Evolutionary conservation across 2,329 filamentous ascomycete genomes (phyloP).

Genomic region (Microdochium trichocladiopsis): DNA sequence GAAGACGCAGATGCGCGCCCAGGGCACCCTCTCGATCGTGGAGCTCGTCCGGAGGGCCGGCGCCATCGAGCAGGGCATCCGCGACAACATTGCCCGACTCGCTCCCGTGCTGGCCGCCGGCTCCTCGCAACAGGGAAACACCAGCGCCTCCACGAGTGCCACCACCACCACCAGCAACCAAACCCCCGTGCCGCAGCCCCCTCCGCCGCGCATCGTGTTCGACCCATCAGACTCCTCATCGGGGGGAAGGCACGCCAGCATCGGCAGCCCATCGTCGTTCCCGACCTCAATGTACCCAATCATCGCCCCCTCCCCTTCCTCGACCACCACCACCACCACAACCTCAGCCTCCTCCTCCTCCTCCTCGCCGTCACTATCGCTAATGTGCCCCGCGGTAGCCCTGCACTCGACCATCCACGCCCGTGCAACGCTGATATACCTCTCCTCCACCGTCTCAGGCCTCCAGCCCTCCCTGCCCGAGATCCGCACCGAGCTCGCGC

Average conservation of each 20-base stretch:
- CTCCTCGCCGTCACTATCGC: not conserved
- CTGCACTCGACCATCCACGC: slow-evolving; percentile 18
- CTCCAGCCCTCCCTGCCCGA: slow-evolving; percentile 11
- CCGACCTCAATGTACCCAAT: no score
- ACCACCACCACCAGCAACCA: not conserved
- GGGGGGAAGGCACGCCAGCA: no score
- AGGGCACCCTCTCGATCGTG: slow-evolving; percentile 33
- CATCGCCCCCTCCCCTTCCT: not conserved
- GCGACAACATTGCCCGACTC: slow-evolving; percentile 5
- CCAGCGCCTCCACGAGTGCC: not conserved
- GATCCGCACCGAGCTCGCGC: slow-evolving; percentile 10
- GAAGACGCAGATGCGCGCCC: slow-evolving; percentile 40
- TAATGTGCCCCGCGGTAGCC: slow-evolving; percentile 3
- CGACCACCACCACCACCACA: not conserved
- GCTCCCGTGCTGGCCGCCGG: slow-evolving; percentile 1
- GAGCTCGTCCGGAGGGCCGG: slow-evolving; percentile 12
- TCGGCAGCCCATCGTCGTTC: no score
- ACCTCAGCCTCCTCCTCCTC: not conserved
- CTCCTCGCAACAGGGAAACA: not conserved
- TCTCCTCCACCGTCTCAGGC: slow-evolving; percentile 15
- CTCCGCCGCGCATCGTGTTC: slow-evolving; percentile 3
- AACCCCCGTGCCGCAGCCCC: no score
- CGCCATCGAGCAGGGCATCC: slow-evolving; percentile 9
- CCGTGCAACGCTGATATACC: slow-evolving; percentile 15
- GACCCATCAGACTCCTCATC: slow-evolving; percentile 6